phyloP scores from a whole-genome alignment of 164 flowering plant genomes.

The Piper betle region DNA sequence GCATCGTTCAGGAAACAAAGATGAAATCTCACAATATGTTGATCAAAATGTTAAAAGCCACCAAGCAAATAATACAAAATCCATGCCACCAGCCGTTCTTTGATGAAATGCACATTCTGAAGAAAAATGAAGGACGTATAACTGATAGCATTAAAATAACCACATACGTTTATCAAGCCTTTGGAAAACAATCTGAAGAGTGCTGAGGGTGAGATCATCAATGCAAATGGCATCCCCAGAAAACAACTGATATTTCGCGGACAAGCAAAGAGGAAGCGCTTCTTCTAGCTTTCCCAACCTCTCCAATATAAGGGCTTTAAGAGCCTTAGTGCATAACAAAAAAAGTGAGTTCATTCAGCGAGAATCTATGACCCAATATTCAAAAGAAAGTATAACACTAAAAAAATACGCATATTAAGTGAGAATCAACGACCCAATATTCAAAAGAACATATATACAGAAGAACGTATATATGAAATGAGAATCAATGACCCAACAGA shows the following conservation, averaged over 20 bases:
- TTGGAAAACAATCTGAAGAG: slow-evolving; percentile 84
- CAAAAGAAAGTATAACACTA: not conserved
- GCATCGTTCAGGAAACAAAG: too few species aligned
- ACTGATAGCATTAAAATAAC: not conserved
- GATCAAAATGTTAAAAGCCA: too few species aligned
- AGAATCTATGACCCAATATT: not conserved
- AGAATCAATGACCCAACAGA: too few species aligned
- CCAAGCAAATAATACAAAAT: too few species aligned
- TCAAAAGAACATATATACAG: too few species aligned
- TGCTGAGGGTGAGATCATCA: slow-evolving; percentile 85
- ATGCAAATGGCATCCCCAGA: slow-evolving; percentile 29
- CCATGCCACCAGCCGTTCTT: too few species aligned
- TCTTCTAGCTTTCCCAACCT: slow-evolving; percentile 86
- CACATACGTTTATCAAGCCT: slow-evolving; percentile 76
- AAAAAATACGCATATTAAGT: too few species aligned
- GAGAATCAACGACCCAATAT: too few species aligned
- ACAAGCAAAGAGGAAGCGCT: slow-evolving; percentile 51
- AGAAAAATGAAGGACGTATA: not conserved
- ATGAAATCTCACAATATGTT: too few species aligned
- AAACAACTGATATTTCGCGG: slow-evolving; percentile 57
- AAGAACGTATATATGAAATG: too few species aligned
- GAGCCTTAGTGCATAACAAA: slow-evolving; percentile 28
- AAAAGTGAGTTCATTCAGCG: not conserved
- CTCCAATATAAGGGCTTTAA: slow-evolving; percentile 75
- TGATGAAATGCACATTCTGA: too few species aligned